Percentiles rank a stretch among this genome's conserved stretches.
Conservation (phyloP, 2,329 filamentous ascomycete species). For the Alternaria tenuissima region DNA sequence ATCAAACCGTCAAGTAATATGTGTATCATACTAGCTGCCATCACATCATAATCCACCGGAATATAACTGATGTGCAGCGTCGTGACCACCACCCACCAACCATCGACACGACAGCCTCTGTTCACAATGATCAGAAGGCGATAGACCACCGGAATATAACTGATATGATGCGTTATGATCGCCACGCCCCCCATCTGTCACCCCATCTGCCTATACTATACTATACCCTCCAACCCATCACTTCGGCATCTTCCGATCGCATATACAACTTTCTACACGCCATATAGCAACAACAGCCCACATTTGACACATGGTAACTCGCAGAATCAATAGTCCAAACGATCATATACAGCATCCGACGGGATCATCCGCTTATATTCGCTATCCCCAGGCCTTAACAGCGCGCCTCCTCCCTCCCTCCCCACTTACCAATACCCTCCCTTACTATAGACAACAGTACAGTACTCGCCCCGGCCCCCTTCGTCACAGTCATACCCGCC, state of each 20-base stretch:
- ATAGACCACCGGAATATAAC: background rate
- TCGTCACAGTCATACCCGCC: background rate
- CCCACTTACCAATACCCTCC: background rate
- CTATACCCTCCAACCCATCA: background rate
- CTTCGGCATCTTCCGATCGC: background rate
- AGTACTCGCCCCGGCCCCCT: conserved; percentile 3
- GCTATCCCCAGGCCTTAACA: background rate
- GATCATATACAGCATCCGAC: background rate
- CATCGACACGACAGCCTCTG: no score
- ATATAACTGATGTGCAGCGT: background rate
- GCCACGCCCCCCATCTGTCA: background rate
- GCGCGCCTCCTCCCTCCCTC: background rate
- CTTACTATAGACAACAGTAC: background rate
- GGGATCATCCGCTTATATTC: background rate
- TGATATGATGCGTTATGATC: background rate
- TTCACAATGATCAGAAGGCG: no score
- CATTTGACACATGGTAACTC: background rate
- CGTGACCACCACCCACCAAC: no score
- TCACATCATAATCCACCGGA: background rate
- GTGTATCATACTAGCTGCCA: background rate
- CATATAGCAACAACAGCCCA: background rate
- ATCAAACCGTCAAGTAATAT: no score
- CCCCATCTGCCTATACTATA: background rate
- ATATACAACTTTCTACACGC: background rate
- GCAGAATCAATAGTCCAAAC: background rate